phyloP scores from a whole-genome alignment of 2,329 filamentous ascomycete species.

The Botrytis porri region DNA sequence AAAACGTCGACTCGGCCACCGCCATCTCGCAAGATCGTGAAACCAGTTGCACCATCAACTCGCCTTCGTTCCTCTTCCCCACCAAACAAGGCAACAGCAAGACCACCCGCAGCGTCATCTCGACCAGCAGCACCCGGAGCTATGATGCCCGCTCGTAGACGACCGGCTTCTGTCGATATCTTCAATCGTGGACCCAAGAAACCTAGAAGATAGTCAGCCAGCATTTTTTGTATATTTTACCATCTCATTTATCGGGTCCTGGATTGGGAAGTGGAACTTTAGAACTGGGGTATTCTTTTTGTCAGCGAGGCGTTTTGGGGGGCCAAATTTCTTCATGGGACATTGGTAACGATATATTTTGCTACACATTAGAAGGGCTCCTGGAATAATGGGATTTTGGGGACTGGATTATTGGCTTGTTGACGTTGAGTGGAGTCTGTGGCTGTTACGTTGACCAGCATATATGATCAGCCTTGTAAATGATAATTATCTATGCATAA shows the following conservation, averaged over 20 bases:
- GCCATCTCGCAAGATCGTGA: constrained; percentile 13
- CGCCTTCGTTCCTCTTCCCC: constrained; percentile 7
- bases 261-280: neutral
- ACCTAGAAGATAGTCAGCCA: constrained; percentile 12
- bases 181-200: constrained; percentile 23
- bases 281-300: neutral
- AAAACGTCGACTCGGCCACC: constrained; percentile 12
- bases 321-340: neutral
- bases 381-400: neutral
- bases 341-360: neutral
- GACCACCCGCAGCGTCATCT: neutral
- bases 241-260: neutral
- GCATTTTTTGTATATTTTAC: neutral
- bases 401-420: neutral
- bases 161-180: constrained; percentile 2
- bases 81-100: neutral
- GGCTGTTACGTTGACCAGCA: neutral
- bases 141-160: constrained; percentile 15
- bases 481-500: neutral
- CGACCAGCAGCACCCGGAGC: neutral
- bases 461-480: neutral
- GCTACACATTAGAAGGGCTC: neutral
- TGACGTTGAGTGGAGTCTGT: neutral
- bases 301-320: neutral
- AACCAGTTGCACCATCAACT: constrained; percentile 8